A percentile compares a stretch with the other conserved stretches of the same genome.
Conservation (phyloP, 306 rosid species). For the Dalbergia oliveri region DNA sequence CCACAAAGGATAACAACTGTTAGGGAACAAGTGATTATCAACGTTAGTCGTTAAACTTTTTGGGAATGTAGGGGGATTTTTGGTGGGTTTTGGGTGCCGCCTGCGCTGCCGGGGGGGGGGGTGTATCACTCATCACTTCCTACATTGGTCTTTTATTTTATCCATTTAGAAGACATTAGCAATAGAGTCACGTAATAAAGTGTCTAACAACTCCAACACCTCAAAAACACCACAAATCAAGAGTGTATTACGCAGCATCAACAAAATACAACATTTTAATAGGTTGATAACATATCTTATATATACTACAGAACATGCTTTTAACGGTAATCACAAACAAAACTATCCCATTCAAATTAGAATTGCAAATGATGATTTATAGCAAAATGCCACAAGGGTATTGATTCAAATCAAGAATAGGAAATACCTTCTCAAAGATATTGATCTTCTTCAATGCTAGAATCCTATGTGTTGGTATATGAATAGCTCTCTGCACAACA, state of each 20-base stretch:
- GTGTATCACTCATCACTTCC: slow-evolving; percentile 6
- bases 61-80: background rate
- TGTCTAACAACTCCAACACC: slow-evolving; percentile 25
- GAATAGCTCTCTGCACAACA: slow-evolving; percentile 96
- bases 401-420: background rate
- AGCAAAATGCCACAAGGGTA: background rate
- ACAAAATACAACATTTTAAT: slow-evolving; percentile 28
- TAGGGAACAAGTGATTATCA: slow-evolving; percentile 3
- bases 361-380: slow-evolving; percentile 9
- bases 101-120: too few relatives aligned
- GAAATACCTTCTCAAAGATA: slow-evolving; percentile 87
- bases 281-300: background rate
- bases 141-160: slow-evolving; percentile 15
- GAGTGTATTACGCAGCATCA: slow-evolving; percentile 16
- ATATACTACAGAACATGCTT: slow-evolving; percentile 2
- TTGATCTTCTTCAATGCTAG: slow-evolving; percentile 92
- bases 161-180: slow-evolving; percentile 27
- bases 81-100: too few relatives aligned
- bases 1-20: slow-evolving; percentile 39
- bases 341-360: slow-evolving; percentile 18
- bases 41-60: background rate
- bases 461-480: slow-evolving; percentile 85
- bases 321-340: background rate
- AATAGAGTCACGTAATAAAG: slow-evolving; percentile 25
- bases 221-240: slow-evolving; percentile 28